Evolutionary conservation across 495 filamentous ascomycete genomes (phyloP), one percentile per base, ranked within the genome.

Genomic region (Aspergillus sclerotioniger): DNA sequence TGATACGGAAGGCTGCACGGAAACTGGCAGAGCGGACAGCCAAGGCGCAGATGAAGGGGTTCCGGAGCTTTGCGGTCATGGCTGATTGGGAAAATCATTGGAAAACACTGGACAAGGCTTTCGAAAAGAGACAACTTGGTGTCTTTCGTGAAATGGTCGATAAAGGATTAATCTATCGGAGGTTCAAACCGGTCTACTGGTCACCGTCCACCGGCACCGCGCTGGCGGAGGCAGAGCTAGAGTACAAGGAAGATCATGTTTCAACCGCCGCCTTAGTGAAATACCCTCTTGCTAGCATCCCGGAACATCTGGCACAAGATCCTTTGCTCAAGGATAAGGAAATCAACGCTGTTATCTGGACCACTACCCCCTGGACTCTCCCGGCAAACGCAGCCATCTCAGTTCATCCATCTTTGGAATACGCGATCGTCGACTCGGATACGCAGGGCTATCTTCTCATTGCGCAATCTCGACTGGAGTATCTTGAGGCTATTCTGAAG

Each of bases 291-390:
- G 67, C 74, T 0, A 71, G 74, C 3, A 63, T 88, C n/a, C 79
- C 83, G 9, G 61, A 71, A 21, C 61, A 68, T 39, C 63, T 89
- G 13, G 59, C 64, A 32, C 59, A 71, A 6, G 68, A 75, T 12
- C 72, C 76, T 13, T 55, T 74, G 17, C 55, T 76, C 16, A 35
- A 69, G 25, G 60, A 60, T 6, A 70, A 74, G 6, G 64, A 70
- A 12, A 48, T 96, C 31, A 87, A 79, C 65, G 91, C 88, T 20
- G 84, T 94, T 25, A 89, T 96, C 56, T 99, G 94, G 94, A 99
- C 94, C 8, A 99, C 94, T 0, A 98, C 93, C 2, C 95, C 94
- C 0, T 99, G 94, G 94, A 98, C 94, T 0, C 76, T 99, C 3
- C 95, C 94, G 2, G 91, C 95, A 16, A 99, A 99, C 68, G 82